These are phyloP conservation scores for Sarocladium brachiariae DNA, from an alignment of 2,329 filamentous ascomycete genomes.

Conservation along the genomic window DNA sequence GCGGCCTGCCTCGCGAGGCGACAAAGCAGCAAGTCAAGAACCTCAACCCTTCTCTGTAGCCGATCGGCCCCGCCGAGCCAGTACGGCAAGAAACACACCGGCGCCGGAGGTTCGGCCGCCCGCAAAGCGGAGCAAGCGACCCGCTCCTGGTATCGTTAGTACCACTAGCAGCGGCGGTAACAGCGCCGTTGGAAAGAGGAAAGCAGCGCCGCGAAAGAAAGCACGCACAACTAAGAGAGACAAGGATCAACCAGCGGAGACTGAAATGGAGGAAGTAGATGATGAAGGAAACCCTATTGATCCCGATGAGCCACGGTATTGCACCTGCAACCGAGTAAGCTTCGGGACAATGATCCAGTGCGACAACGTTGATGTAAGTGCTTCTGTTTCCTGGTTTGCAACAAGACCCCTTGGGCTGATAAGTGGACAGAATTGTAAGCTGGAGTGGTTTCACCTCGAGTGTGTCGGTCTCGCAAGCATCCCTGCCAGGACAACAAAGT, in stretches of 20 bases:
- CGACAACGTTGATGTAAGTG: constrained; percentile 67
- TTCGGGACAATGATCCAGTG: constrained; percentile 80
- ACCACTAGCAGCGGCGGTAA: constrained; percentile 53
- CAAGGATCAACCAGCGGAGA: constrained; percentile 34
- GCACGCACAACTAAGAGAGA: constrained; percentile 42
- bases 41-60: constrained; percentile 40
- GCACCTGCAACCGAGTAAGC: constrained; percentile 71
- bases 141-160: constrained; percentile 66
- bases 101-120: constrained; percentile 40
- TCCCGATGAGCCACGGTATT: constrained; percentile 70
- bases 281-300: constrained; percentile 66
- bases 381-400: not conserved
- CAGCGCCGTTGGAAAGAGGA: constrained; percentile 65
- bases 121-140: constrained; percentile 59
- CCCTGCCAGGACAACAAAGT: constrained; percentile 67
- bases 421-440: constrained; percentile 47
- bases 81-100: constrained; percentile 51
- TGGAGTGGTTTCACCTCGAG: constrained; percentile 79
- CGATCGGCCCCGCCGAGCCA: constrained; percentile 49
- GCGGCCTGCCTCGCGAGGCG: constrained; percentile 44
- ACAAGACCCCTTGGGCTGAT: not conserved
- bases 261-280: constrained; percentile 53
- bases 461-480: constrained; percentile 65
- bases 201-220: constrained; percentile 63
- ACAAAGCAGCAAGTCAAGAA: constrained; percentile 44